Conservation (phyloP, 2,329 filamentous ascomycete species). For the Thielaviopsis ethacetica region DNA sequence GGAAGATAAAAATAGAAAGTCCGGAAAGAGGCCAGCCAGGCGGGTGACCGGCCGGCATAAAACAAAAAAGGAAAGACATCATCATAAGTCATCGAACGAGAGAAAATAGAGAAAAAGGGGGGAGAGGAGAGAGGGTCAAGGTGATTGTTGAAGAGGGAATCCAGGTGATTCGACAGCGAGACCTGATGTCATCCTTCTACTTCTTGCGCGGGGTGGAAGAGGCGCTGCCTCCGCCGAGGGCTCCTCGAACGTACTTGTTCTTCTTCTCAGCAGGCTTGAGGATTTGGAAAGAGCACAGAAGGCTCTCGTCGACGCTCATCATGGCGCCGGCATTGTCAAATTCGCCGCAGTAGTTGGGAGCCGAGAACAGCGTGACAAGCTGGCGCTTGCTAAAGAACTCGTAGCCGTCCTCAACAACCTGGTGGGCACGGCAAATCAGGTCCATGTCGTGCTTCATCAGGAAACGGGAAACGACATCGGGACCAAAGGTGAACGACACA, state of each 20-base stretch:
- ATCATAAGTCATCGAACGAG: background rate
- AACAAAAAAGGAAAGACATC: conserved; percentile 9
- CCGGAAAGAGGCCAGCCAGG: background rate
- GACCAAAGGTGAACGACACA: conserved; percentile 96
- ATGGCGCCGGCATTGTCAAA: conserved; percentile 99
- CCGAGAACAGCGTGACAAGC: conserved; percentile 91
- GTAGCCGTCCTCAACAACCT: conserved; percentile 97
- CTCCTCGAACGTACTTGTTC: conserved; percentile 92
- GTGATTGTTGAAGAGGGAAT: background rate
- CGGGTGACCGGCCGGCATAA: background rate
- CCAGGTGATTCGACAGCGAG: conserved; percentile 5
- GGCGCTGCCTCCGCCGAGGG: conserved; percentile 33
- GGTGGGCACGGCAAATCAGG: conserved; percentile 93
- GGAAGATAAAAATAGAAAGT: background rate
- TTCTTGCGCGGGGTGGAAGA: conserved; percentile 13
- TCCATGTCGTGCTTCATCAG: conserved; percentile 99
- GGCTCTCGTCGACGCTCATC: conserved; percentile 98
- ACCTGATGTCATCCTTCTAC: conserved; percentile 10
- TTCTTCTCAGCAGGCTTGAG: conserved; percentile 99
- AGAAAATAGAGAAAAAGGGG: background rate
- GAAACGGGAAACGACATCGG: conserved; percentile 93
- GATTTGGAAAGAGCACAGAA: conserved; percentile 99
- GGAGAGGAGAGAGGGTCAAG: background rate
- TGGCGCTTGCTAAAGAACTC: conserved; percentile 99
- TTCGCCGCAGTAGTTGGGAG: conserved; percentile 97